A percentile compares a stretch with the other conserved stretches of the same genome.
Conservation (phyloP, 1,284 basidiomycete genomes). For the Melampsora americana region DNA sequence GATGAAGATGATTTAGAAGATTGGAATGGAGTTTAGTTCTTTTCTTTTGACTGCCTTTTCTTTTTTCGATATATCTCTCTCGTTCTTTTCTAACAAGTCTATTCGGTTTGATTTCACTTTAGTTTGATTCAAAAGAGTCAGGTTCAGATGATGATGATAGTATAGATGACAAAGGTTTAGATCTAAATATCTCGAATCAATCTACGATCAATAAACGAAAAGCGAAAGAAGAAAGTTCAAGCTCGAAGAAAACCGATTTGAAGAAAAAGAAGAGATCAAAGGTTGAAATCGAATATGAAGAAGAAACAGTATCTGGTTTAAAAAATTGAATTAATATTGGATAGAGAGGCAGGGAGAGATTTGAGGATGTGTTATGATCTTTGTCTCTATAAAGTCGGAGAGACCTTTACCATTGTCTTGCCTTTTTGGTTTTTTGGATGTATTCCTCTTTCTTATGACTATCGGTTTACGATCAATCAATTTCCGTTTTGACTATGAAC, state of each 20-base stretch:
- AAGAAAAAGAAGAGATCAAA: conserved; percentile 23
- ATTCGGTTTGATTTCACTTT: neutral
- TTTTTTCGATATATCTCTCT: neutral
- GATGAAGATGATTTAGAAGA: conserved; percentile 34
- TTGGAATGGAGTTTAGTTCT: conserved; percentile 10
- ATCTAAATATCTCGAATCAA: conserved; percentile 23
- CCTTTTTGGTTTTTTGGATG: neutral
- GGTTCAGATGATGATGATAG: conserved; percentile 10
- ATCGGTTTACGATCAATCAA: neutral
- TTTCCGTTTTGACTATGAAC: neutral
- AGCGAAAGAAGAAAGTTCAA: conserved; percentile 9
- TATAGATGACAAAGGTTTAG: conserved; percentile 16
- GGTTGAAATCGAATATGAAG: conserved; percentile 40
- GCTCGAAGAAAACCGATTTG: conserved; percentile 11
- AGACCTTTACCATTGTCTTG: neutral
- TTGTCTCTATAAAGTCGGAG: neutral
- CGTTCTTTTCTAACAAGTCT: neutral
- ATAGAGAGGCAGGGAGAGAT: too few relatives aligned
- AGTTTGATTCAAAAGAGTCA: too few relatives aligned
- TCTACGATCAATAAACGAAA: conserved; percentile 6
- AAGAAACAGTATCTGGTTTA: conserved; percentile 19
- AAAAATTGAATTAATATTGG: too few relatives aligned
- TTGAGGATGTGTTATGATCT: neutral
- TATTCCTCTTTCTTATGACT: neutral
- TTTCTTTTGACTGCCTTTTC: neutral